Evolutionary conservation across 306 rosid species (phyloP), one percentile per base, ranked within the genome.

Genomic region (Glycine tomentella): DNA sequence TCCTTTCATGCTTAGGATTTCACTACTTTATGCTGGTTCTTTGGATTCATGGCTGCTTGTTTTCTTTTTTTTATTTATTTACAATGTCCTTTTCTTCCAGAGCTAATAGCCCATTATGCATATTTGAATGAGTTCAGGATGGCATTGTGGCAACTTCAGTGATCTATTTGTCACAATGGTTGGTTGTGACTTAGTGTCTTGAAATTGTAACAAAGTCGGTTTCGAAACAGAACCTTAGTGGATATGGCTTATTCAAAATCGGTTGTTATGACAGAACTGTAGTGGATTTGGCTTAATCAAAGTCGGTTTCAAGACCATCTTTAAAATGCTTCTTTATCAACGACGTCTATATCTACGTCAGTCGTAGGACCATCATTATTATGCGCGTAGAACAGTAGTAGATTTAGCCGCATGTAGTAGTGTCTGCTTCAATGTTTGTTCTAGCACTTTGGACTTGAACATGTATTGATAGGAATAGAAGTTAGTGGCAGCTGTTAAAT

Each of bases 381-480:
- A n/a, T n/a, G n/a, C n/a, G n/a, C n/a, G n/a, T n/a, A n/a, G n/a
- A n/a, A n/a, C n/a, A n/a, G n/a, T n/a, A n/a, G n/a, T n/a, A n/a
- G n/a, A n/a, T n/a, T n/a, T n/a, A n/a, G n/a, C n/a, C n/a, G n/a
- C n/a, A n/a, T n/a, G n/a, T n/a, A n/a, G n/a, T n/a, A n/a, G n/a
- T n/a, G n/a, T n/a, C 96, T 65, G 67, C 85, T 33, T 59, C 94
- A 2, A 93, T 93, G 97, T 93, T 96, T 42, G 66, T 93, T 79
- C 89, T 93, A 0, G 97, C 97, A 17, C 65, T 91, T 31, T 93
- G 97, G 97, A 96, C 96, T 36, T 93, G 85, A 84, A n/a, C 16
- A 5, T n/a, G n/a, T n/a, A n/a, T n/a, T n/a, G n/a, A n/a, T n/a
- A n/a, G n/a, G n/a, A n/a, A n/a, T n/a, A n/a, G n/a, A n/a, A n/a